These are phyloP conservation scores for Blastocystis sp. DNA, from an alignment of 352 stramenopile species.

Conservation along the genomic window DNA sequence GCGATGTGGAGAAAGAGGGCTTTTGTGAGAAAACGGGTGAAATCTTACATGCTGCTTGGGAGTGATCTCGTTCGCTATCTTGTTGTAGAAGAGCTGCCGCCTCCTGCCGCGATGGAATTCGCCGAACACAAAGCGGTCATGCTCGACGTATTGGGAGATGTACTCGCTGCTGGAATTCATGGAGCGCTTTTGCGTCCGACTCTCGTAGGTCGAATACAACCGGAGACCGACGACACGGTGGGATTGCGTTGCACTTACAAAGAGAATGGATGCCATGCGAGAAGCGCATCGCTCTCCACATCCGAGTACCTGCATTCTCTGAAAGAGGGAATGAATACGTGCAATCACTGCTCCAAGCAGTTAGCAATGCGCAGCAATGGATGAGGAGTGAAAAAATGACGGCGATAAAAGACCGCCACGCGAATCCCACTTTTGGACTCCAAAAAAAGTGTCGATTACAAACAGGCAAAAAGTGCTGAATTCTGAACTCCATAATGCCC, in stretches of 20 bases:
- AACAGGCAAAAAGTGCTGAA: conserved; percentile 48
- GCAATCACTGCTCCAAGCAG: too few relatives aligned
- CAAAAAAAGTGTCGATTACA: not conserved
- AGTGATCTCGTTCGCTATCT: not conserved
- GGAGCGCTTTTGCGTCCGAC: not conserved
- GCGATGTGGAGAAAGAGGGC: not conserved
- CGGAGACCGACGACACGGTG: not conserved
- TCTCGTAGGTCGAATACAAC: not conserved
- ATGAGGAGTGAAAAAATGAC: not conserved
- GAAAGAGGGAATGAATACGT: too few relatives aligned
- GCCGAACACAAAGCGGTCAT: not conserved
- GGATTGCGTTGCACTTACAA: too few relatives aligned
- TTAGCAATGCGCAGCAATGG: too few relatives aligned
- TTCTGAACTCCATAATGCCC: conserved; percentile 8
- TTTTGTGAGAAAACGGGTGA: not conserved
- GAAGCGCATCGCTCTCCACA: too few relatives aligned
- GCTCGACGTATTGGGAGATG: not conserved
- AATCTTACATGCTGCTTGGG: not conserved
- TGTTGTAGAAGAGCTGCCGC: conserved; percentile 7
- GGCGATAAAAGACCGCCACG: not conserved
- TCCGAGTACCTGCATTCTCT: too few relatives aligned
- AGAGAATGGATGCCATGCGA: too few relatives aligned
- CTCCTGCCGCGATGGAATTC: conserved; percentile 5
- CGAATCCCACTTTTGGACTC: not conserved
- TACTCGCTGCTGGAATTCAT: not conserved